A percentile compares a stretch with the other conserved stretches of the same genome.
These are phyloP conservation scores for Kwoniella dejecticola DNA, from an alignment of 768 basidiomycete genomes.

Conservation along the genomic window DNA sequence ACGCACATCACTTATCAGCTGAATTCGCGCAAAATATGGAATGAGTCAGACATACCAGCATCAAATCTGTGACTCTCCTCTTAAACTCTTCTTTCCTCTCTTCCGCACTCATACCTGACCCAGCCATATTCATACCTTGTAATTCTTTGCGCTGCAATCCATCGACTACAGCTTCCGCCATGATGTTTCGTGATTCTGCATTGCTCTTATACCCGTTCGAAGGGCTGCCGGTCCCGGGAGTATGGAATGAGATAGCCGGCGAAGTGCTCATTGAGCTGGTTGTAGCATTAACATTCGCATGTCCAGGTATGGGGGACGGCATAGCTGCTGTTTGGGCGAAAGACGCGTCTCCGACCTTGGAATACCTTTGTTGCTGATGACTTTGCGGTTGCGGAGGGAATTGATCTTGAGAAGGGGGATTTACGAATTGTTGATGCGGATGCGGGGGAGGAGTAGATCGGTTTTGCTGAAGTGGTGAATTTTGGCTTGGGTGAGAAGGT, in stretches of 20 bases:
- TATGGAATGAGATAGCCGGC: conserved; percentile 5
- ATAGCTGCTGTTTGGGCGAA: conserved; percentile 17
- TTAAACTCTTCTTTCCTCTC: conserved; percentile 24
- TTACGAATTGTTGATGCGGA: background rate
- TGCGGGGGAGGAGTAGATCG: conserved; percentile 3
- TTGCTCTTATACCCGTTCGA: conserved; percentile 7
- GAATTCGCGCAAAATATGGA: conserved; percentile 17
- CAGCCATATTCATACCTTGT: conserved; percentile 4
- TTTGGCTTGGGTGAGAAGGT: background rate
- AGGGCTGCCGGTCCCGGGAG: background rate
- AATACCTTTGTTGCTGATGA: background rate
- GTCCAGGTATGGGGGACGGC: background rate
- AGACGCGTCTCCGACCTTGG: conserved; percentile 20
- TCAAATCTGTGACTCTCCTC: conserved; percentile 25
- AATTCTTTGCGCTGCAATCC: conserved; percentile 11
- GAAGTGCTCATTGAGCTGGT: background rate
- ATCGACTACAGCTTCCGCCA: conserved; percentile 19
- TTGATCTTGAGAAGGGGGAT: background rate
- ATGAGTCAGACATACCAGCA: conserved; percentile 30
- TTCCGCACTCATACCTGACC: conserved; percentile 3
- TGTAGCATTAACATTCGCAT: too few relatives aligned
- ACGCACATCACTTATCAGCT: background rate
- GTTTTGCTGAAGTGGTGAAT: background rate
- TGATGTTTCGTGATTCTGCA: background rate
- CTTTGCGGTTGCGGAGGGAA: too few relatives aligned